phyloP scores from a whole-genome alignment of 2,329 filamentous ascomycete species.

The Phyllosticta citriasiana region DNA sequence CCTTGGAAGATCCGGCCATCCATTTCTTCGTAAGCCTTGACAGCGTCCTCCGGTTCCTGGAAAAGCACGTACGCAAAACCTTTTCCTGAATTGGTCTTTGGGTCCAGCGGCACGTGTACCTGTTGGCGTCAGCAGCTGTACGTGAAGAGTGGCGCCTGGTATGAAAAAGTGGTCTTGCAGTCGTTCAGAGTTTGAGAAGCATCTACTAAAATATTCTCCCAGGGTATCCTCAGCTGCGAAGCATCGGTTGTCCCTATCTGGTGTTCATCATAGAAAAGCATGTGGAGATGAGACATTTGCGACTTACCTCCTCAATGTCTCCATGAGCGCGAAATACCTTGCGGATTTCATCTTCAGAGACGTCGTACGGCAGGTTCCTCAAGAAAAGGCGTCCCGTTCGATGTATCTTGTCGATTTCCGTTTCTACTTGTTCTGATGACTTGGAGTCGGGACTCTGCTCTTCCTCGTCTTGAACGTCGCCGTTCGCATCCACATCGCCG shows the following conservation, averaged over 20 bases:
- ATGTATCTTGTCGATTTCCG: conserved; percentile 47
- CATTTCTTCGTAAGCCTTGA: conserved; percentile 66
- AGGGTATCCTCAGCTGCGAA: conserved; percentile 79
- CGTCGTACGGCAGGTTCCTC: conserved; percentile 75
- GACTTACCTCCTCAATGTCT: conserved; percentile 74
- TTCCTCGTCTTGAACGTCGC: conserved; percentile 10
- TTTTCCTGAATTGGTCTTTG: conserved; percentile 62
- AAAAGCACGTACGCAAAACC: conserved; percentile 86
- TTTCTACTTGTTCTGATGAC: conserved; percentile 34
- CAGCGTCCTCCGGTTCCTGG: conserved; percentile 58
- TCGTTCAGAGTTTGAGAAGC: conserved; percentile 76
- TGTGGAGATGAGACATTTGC: conserved; percentile 13
- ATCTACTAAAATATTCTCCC: conserved; percentile 99
- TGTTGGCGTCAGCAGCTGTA: conserved; percentile 32
- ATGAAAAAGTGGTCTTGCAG: not conserved
- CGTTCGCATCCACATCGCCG: not conserved
- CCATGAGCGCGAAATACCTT: conserved; percentile 64
- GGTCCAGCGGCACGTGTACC: conserved; percentile 77
- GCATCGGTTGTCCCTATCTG: conserved; percentile 99
- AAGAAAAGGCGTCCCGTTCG: conserved; percentile 74
- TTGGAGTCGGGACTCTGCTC: conserved; percentile 17
- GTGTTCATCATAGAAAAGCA: conserved; percentile 70
- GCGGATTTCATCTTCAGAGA: conserved; percentile 66
- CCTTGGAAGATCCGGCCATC: conserved; percentile 89
- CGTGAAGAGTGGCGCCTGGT: not conserved